Base-by-base conservation (phyloP, 2,329 filamentous ascomycete species). In the Byssoonygena ceratinophila region DNA sequence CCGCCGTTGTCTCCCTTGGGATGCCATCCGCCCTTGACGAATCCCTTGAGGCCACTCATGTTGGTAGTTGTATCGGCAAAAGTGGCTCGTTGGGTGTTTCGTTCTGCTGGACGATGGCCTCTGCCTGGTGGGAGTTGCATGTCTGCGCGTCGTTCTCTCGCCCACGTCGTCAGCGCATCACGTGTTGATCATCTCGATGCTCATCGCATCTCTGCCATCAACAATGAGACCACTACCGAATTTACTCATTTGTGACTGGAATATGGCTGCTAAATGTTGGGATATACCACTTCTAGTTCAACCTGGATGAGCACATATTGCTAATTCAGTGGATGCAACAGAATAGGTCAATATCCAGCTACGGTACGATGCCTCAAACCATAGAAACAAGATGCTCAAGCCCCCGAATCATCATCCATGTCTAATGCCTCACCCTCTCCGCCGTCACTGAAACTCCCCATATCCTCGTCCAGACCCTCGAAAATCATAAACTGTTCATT, bases 401-500 rank as follows among this genome's bases (percentile, higher is more conserved):
- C 23, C 16, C 46, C 53, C 16, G 52, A 49, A 12, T 56, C 58
- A 14, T 43, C 59, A 43, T 51, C 57, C 8, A 55, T 54, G 46
- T 56, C 57, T 9, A 52, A 55, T 31, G 56, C 60, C 23, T 63
- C 65, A 11, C 56, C 58, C 3, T n/a, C 56, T 4, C 6, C 25
- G 11, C 25, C 66, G 50, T 63, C 62, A 5, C 64, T 64, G 23
- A 58, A 62, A 23, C 60, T 65, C 18, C 69, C 69, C 43, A 61
- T 58, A 34, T 61, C 65, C 49, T 66, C 64, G 48, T 73, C 70
- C 41, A 75, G 55, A 16, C 72, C 71, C 52, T 74, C 71, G 55
- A 75, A 73, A 51, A 70, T 64, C 73, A 81, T 81, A 62, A 82
- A 79, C 63, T 81, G 82, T 60, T 82, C 79, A 43, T 76, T 76